Base-by-base conservation (phyloP, 257 asterid species). In the Sherardia arvensis region DNA sequence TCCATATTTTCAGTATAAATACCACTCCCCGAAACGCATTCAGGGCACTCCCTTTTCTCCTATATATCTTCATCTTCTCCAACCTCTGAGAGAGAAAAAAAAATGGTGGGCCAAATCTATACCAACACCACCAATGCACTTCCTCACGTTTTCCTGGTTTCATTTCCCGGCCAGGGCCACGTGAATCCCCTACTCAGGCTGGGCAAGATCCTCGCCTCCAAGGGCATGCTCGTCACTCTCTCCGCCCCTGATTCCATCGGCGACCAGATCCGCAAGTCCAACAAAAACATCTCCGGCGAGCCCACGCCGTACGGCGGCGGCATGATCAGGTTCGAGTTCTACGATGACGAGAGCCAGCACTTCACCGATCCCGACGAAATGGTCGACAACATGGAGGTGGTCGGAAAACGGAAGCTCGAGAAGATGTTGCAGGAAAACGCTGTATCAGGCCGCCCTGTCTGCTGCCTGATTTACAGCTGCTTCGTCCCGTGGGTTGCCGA, bases 121-220 rank as follows among this genome's bases (percentile, higher is more conserved):
- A 43, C 17, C 4, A 55, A 21, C 14, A 30, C 17, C 4, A 55
- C 25, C 14, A 30, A 64, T 47, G 66, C 53, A 34, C 94, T 85
- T 40, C 69, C 61, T 34, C 97, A 90, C 43, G 75, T 79, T 6
- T 75, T 83, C 60, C 70, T 85, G 78, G 86, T 90, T 0, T 85
- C 86, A 1, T 87, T 82, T 51, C 93, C 95, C 0, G 93, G 85
- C 1, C 95, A 87, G 67, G 97, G 97, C 18, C 95, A 90, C 62
- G 79, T 87, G 0, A 90, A 87, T 62, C 95, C 97, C 1, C 79
- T 90, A 5, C 93, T 90, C 61, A 75, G 95, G 7, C 79, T 90
- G 0, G 92, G 75, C 66, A 87, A 81, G 55, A 77, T 75, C 8
- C 88, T 90, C 30, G 95, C 95, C 8, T 45, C 76, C 51, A 72